Percentiles rank a stretch among this genome's conserved stretches.
phyloP scores from a whole-genome alignment of 2,329 filamentous ascomycete species.

The Ophiocordyceps robertsii region DNA sequence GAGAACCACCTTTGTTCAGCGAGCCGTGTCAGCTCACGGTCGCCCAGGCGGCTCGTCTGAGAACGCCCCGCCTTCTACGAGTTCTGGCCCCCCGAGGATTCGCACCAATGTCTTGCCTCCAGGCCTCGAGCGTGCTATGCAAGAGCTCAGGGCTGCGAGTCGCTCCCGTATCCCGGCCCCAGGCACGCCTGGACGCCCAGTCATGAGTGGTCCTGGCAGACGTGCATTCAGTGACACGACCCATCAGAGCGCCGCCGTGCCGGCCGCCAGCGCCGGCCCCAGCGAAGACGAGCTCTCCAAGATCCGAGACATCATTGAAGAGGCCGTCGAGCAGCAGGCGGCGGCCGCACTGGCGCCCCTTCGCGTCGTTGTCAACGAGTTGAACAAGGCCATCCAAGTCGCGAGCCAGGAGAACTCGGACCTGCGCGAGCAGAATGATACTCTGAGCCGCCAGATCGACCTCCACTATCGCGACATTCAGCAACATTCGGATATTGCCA shows the following conservation, averaged over 20 bases:
- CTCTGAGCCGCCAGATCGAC: slow-evolving; percentile 13
- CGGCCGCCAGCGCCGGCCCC: not conserved
- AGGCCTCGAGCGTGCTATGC: slow-evolving; percentile 1
- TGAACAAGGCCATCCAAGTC: slow-evolving; percentile 2
- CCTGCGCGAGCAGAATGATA: slow-evolving; percentile 12
- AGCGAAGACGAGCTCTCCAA: not conserved
- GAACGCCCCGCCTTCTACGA: not conserved
- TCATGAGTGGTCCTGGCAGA: not conserved
- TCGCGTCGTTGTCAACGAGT: slow-evolving; percentile 11
- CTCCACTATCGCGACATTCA: slow-evolving; percentile 9
- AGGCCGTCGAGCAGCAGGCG: slow-evolving; percentile 16
- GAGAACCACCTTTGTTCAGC: not conserved
- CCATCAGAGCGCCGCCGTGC: not conserved
- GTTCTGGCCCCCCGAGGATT: not conserved
- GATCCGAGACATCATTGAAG: slow-evolving; percentile 13
- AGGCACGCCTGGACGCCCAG: not conserved
- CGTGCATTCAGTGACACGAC: not conserved
- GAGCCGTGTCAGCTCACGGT: not conserved
- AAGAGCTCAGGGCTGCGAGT: not conserved
- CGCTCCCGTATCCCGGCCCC: not conserved
- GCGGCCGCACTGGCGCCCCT: slow-evolving; percentile 16
- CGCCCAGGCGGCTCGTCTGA: not conserved
- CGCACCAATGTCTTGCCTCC: not conserved
- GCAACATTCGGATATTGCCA: slow-evolving; percentile 7
- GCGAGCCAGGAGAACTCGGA: slow-evolving; percentile 5